Conservation (phyloP, 1,284 basidiomycete genomes). For the Apiotrichum veenhuisii region DNA sequence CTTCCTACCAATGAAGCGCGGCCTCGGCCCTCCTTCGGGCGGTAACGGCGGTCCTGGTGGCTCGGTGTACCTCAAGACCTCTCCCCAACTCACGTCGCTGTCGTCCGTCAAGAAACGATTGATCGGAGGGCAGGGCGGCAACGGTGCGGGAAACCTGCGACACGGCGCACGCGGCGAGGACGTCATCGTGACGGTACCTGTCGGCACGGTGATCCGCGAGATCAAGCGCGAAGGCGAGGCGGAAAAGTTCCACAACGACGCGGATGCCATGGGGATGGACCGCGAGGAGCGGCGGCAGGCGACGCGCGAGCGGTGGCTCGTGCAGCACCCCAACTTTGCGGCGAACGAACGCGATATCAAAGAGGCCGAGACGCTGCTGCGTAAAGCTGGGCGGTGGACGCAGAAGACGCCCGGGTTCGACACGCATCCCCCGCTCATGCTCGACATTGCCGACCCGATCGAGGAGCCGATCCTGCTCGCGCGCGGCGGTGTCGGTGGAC, state of each 20-base stretch:
- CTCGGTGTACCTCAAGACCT: conserved; percentile 75
- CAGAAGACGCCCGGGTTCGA: conserved; percentile 28
- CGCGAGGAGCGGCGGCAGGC: conserved; percentile 25
- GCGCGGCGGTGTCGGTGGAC: conserved; percentile 74
- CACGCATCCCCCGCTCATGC: conserved; percentile 59
- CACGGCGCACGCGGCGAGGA: conserved; percentile 73
- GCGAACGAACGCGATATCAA: conserved; percentile 65
- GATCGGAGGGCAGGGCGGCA: conserved; percentile 62
- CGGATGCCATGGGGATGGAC: conserved; percentile 39
- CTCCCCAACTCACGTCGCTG: conserved; percentile 70
- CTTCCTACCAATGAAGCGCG: conserved; percentile 68
- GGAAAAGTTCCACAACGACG: conserved; percentile 40
- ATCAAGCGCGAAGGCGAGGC: conserved; percentile 63
- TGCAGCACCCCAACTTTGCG: conserved; percentile 69
- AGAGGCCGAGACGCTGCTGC: conserved; percentile 62
- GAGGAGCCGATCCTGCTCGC: conserved; percentile 65
- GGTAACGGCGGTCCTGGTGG: conserved; percentile 86
- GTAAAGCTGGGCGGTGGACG: conserved; percentile 59
- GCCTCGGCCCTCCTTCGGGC: conserved; percentile 79
- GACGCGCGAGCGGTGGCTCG: conserved; percentile 66
- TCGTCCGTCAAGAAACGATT: conserved; percentile 66
- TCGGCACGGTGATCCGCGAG: conserved; percentile 83
- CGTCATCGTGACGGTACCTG: conserved; percentile 70
- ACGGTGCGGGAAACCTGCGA: conserved; percentile 77
- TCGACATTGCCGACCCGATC: conserved; percentile 55